Percentiles rank a stretch among this genome's conserved stretches.
Conservation (phyloP, 768 basidiomycete genomes). For the Boletus vermiculosoides region DNA sequence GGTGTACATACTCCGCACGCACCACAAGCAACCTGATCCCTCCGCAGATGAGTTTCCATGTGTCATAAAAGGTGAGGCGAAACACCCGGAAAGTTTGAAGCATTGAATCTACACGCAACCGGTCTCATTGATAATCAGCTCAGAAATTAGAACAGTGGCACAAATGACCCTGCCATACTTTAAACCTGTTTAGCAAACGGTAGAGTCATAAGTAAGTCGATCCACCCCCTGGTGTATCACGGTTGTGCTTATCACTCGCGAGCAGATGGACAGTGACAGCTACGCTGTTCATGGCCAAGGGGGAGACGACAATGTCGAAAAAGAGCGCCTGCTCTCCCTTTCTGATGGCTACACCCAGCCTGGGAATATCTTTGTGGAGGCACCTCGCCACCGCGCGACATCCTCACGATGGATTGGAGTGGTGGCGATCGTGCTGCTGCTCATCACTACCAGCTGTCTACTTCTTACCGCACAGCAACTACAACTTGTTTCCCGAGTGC, state of each 20-base stretch:
- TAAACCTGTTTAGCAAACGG: not conserved
- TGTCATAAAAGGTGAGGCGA: no score
- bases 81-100: no score
- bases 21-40: no score
- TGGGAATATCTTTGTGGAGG: not conserved
- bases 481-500: slow-evolving; percentile 12
- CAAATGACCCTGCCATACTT: not conserved
- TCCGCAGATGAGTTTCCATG: no score
- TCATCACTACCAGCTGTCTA: slow-evolving; percentile 25
- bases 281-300: slow-evolving; percentile 12
- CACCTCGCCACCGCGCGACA: not conserved
- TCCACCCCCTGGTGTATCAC: not conserved
- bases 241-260: not conserved
- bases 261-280: slow-evolving; percentile 18
- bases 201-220: slow-evolving; percentile 3
- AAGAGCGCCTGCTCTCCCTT: slow-evolving; percentile 12
- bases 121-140: not conserved
- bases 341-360: not conserved
- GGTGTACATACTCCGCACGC: no score
- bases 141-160: not conserved
- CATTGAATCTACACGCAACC: no score
- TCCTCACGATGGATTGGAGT: slow-evolving; percentile 11
- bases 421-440: slow-evolving; percentile 20
- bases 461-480: slow-evolving; percentile 18
- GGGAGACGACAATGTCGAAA: slow-evolving; percentile 16